Conservation (phyloP, 176 grass and related monocot species). For the Leersia perrieri region DNA sequence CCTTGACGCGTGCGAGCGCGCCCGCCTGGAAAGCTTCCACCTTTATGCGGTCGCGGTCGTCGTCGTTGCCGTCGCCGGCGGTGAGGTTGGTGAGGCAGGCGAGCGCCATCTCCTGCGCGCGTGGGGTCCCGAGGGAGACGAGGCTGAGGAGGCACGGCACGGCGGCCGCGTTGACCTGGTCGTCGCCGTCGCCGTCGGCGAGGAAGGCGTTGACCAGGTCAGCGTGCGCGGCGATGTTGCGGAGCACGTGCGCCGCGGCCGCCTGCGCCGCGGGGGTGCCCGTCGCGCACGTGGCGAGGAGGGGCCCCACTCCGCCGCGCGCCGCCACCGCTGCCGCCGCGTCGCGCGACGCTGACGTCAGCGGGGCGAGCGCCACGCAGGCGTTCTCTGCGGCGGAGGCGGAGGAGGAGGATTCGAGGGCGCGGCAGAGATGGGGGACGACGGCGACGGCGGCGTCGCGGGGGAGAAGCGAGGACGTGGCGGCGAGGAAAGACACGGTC, state of each 20-base stretch:
- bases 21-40: slow-evolving; percentile 79
- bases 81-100: slow-evolving; percentile 73
- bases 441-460: slow-evolving; percentile 37
- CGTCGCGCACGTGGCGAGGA: slow-evolving; percentile 52
- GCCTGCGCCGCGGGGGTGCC: slow-evolving; percentile 72
- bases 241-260: slow-evolving; percentile 58
- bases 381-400: slow-evolving; percentile 43
- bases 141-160: slow-evolving; percentile 58
- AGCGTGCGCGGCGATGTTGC: slow-evolving; percentile 50
- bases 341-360: slow-evolving; percentile 54
- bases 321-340: slow-evolving; percentile 44
- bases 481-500: slow-evolving; percentile 44
- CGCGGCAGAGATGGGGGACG: slow-evolving; percentile 44
- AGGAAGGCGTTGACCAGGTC: slow-evolving; percentile 57
- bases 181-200: slow-evolving; percentile 67
- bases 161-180: too few relatives aligned
- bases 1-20: slow-evolving; percentile 61
- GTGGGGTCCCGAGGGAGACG: slow-evolving; percentile 57
- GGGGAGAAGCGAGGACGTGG: slow-evolving; percentile 42
- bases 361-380: slow-evolving; percentile 48
- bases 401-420: too few relatives aligned
- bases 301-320: slow-evolving; percentile 67
- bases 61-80: slow-evolving; percentile 49
- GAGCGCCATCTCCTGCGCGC: slow-evolving; percentile 61
- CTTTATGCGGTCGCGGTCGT: slow-evolving; percentile 56